Evolutionary conservation across 768 basidiomycete species (phyloP).

Genomic region (Exsudoporus frostii): DNA sequence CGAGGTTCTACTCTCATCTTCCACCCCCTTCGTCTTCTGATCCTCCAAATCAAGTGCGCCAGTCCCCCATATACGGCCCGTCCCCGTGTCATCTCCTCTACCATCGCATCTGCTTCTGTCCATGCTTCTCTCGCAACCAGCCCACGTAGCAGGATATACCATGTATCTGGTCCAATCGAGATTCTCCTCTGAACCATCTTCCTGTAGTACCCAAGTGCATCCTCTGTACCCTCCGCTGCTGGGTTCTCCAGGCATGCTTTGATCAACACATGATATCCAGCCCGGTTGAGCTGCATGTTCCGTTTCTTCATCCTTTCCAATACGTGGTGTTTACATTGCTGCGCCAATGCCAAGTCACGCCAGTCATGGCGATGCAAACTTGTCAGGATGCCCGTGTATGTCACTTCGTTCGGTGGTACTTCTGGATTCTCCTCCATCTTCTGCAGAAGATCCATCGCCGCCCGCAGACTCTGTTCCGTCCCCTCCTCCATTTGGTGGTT

Average conservation of each 20-base stretch:
- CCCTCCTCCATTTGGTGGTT: constrained; percentile 63
- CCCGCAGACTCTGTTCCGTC: constrained; percentile 49
- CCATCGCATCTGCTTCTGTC: constrained; percentile 56
- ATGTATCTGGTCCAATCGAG: constrained; percentile 59
- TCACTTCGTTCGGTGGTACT: constrained; percentile 66
- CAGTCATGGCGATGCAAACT: constrained; percentile 64
- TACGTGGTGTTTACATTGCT: constrained; percentile 49
- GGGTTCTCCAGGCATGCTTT: constrained; percentile 57
- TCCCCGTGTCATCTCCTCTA: constrained; percentile 55
- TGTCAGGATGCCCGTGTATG: constrained; percentile 78
- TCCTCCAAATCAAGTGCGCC: constrained; percentile 45
- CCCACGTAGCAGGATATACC: constrained; percentile 72
- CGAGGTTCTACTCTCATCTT: constrained; percentile 25
- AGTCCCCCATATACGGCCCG: constrained; percentile 46
- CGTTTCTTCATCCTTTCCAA: constrained; percentile 55
- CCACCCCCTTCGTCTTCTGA: constrained; percentile 41
- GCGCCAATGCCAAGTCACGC: constrained; percentile 41
- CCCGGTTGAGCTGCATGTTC: constrained; percentile 52
- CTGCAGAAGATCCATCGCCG: constrained; percentile 66
- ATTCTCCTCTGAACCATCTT: constrained; percentile 55
- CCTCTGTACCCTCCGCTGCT: constrained; percentile 46
- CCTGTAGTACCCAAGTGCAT: constrained; percentile 56
- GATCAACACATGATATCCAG: constrained; percentile 78
- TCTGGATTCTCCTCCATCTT: constrained; percentile 66
- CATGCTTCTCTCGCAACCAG: constrained; percentile 56